Percentiles rank a stretch among this genome's conserved stretches.
These are phyloP conservation scores for Tolypocladium ovalisporum DNA, from an alignment of 2,329 filamentous ascomycete species.

Conservation along the genomic window DNA sequence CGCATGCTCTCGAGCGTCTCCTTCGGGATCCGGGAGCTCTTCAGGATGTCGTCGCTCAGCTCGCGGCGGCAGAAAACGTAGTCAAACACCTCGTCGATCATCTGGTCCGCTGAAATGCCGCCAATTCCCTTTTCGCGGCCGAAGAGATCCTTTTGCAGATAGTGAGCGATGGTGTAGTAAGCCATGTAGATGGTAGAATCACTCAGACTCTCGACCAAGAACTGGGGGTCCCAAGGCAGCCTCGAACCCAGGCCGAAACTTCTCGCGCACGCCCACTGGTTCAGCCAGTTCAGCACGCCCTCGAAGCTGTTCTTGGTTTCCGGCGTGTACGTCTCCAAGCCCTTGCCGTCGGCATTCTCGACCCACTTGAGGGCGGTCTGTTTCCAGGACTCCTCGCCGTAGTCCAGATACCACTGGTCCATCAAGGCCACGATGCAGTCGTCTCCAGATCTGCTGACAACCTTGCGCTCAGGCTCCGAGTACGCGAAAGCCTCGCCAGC, in stretches of 20 bases:
- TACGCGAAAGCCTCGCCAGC: slow-evolving; percentile 78
- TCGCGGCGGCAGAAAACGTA: slow-evolving; percentile 79
- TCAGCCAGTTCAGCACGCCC: slow-evolving; percentile 82
- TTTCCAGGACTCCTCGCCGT: slow-evolving; percentile 85
- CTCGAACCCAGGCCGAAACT: slow-evolving; percentile 89
- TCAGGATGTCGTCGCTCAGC: slow-evolving; percentile 51
- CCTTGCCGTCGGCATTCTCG: slow-evolving; percentile 51
- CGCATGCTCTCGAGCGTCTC: slow-evolving; percentile 69
- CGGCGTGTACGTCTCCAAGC: slow-evolving; percentile 67
- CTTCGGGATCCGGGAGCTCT: slow-evolving; percentile 59
- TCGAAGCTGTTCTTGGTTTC: slow-evolving; percentile 75
- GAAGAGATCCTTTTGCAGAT: slow-evolving; percentile 76
- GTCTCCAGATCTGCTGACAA: slow-evolving; percentile 80
- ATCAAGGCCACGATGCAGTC: slow-evolving; percentile 88
- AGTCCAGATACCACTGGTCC: slow-evolving; percentile 98
- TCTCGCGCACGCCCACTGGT: slow-evolving; percentile 89
- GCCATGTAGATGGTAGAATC: slow-evolving; percentile 91
- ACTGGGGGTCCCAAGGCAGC: slow-evolving; percentile 84
- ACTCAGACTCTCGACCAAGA: slow-evolving; percentile 84
- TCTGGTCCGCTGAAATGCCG: slow-evolving; percentile 69
- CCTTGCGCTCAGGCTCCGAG: slow-evolving; percentile 83
- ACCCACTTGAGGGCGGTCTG: slow-evolving; percentile 63
- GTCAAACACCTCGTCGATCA: slow-evolving; percentile 94
- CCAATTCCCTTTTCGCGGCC: slow-evolving; percentile 60
- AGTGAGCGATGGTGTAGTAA: slow-evolving; percentile 58